A percentile compares a stretch with the other conserved stretches of the same genome.
phyloP scores from a whole-genome alignment of 1,284 basidiomycete genomes.

The Hymenochaete sp. region DNA sequence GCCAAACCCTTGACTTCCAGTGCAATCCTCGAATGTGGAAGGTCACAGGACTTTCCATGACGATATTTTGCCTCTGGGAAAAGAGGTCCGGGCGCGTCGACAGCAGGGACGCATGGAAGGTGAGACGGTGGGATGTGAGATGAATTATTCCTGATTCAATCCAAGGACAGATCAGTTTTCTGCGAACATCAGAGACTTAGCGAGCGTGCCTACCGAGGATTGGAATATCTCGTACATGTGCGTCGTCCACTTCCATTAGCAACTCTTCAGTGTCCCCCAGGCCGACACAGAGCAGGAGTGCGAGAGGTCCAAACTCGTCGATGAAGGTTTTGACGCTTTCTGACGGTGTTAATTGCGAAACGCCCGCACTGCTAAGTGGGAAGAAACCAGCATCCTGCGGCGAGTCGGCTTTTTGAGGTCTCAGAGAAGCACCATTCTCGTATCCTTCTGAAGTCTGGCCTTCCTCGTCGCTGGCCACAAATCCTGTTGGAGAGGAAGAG shows the following conservation, averaged over 20 bases:
- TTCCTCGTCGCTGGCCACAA: too few relatives aligned
- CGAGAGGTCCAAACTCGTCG: slow-evolving; percentile 40
- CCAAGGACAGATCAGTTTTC: too few relatives aligned
- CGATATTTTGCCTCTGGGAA: slow-evolving; percentile 27
- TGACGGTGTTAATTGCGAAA: slow-evolving; percentile 7
- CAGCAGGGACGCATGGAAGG: slow-evolving; percentile 58
- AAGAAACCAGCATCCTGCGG: too few relatives aligned
- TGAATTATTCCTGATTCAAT: too few relatives aligned
- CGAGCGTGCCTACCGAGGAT: slow-evolving; percentile 46
- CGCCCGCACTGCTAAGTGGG: too few relatives aligned
- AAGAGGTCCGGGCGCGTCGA: slow-evolving; percentile 33
- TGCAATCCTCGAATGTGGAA: slow-evolving; percentile 39
- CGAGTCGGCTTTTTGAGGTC: too few relatives aligned
- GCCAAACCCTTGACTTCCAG: slow-evolving; percentile 48
- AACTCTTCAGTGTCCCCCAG: slow-evolving; percentile 42
- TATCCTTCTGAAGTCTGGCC: too few relatives aligned
- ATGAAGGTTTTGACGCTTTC: slow-evolving; percentile 45
- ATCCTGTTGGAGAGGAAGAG: too few relatives aligned
- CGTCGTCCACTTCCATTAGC: slow-evolving; percentile 46
- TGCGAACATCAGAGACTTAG: too few relatives aligned
- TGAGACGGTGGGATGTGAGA: slow-evolving; percentile 54
- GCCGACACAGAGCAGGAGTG: too few relatives aligned
- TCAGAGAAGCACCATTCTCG: too few relatives aligned
- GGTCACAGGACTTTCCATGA: slow-evolving; percentile 47
- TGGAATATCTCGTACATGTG: slow-evolving; percentile 40